Evolutionary conservation across 257 asterid genomes (phyloP).

Genomic region (Salvia miltiorrhiza): DNA sequence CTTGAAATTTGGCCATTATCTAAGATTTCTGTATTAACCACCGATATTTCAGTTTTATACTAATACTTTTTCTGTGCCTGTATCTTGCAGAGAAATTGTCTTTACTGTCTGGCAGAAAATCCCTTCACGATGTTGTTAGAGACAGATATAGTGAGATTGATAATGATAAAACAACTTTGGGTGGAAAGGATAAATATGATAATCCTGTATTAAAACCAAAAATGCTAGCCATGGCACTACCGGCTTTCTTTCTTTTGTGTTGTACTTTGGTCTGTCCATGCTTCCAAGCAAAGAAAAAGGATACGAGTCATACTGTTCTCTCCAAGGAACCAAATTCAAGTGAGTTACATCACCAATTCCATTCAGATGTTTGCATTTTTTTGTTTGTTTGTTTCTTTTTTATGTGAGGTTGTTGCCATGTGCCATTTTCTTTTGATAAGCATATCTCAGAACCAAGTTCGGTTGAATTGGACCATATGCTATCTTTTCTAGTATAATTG

Average conservation of each 20-base stretch:
- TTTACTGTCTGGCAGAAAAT: constrained; percentile 44
- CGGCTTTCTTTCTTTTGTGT: constrained; percentile 64
- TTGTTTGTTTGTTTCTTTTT: not conserved
- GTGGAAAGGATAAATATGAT: constrained; percentile 32
- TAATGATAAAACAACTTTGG: constrained; percentile 19
- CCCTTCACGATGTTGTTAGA: constrained; percentile 35
- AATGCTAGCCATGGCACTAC: constrained; percentile 57
- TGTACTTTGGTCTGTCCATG: constrained; percentile 84
- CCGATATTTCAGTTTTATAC: constrained; percentile 2
- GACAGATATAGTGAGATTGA: constrained; percentile 39
- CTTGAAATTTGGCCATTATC: not conserved
- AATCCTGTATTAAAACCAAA: constrained; percentile 38
- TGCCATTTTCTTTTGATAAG: not conserved
- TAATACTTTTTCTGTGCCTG: constrained; percentile 8
- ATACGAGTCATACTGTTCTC: constrained; percentile 48
- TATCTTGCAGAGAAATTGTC: constrained; percentile 45
- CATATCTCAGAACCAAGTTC: not conserved
- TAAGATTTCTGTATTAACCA: not conserved
- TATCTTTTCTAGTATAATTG: not conserved
- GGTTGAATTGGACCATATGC: not conserved
- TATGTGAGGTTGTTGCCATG: not conserved
- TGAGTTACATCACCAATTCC: constrained; percentile 39
- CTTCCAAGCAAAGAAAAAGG: constrained; percentile 69
- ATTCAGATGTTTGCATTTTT: not conserved
- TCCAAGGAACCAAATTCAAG: constrained; percentile 72